Evolutionary conservation across 495 filamentous ascomycete genomes (phyloP).

Genomic region (Bombardia bombarda): DNA sequence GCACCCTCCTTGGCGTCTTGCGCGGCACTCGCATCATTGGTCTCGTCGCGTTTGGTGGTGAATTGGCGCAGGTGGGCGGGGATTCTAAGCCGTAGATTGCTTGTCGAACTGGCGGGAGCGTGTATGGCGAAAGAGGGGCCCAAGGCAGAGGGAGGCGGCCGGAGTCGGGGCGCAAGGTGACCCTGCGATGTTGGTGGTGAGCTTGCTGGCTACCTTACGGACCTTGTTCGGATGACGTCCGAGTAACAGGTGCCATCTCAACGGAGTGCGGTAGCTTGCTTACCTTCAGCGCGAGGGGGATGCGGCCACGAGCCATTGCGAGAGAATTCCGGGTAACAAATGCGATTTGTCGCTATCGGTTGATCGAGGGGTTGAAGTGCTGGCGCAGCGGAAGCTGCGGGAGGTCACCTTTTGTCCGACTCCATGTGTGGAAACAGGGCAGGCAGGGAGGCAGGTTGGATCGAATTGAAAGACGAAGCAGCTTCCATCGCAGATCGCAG

Average conservation of each 20-base stretch:
- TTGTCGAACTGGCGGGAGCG: too few relatives aligned
- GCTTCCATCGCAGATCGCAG: too few relatives aligned
- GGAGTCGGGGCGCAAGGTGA: constrained; percentile 13
- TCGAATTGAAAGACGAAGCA: too few relatives aligned
- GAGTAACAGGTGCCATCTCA: not conserved
- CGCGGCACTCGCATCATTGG: constrained; percentile 1
- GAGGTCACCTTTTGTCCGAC: constrained; percentile 13
- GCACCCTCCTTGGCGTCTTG: constrained; percentile 15
- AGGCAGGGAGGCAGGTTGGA: not conserved
- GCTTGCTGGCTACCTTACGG: too few relatives aligned
- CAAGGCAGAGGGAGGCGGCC: constrained; percentile 1
- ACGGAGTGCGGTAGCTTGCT: not conserved
- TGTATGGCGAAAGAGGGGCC: constrained; percentile 3
- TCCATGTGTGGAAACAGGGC: constrained; percentile 15
- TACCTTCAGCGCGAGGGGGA: constrained; percentile 18
- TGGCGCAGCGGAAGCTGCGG: constrained; percentile 15
- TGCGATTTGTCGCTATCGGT: not conserved
- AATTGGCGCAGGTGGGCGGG: constrained; percentile 9
- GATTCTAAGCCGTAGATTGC: too few relatives aligned
- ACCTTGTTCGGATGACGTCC: too few relatives aligned
- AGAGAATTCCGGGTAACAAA: not conserved
- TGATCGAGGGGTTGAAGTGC: not conserved
- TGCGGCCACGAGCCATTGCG: constrained; percentile 17
- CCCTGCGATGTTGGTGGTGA: constrained; percentile 15
- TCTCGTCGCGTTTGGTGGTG: constrained; percentile 10